Evolutionary conservation across 768 basidiomycete genomes (phyloP).

Genomic region (Sutorius australiensis): DNA sequence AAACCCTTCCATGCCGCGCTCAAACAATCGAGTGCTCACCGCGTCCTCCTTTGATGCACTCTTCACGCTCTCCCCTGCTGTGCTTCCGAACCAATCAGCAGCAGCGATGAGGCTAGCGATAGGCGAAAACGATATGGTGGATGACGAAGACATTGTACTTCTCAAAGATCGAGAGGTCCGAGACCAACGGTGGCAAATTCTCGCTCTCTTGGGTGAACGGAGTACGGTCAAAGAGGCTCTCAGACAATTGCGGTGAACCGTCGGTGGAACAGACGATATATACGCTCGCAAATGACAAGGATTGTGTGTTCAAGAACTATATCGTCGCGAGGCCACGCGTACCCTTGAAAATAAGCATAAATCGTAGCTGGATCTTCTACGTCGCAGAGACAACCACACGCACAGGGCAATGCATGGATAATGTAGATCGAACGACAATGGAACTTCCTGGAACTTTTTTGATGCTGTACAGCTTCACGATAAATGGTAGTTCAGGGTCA

Average conservation of each 20-base stretch:
- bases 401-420: neutral
- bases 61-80: constrained; percentile 71
- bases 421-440: neutral
- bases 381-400: neutral
- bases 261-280: neutral
- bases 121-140: constrained; percentile 45
- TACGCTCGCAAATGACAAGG: neutral
- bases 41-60: constrained; percentile 72
- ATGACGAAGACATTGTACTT: constrained; percentile 47
- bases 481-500: neutral
- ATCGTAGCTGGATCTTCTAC: neutral
- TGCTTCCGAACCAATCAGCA: constrained; percentile 76
- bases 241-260: constrained; percentile 34
- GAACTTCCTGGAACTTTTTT: neutral
- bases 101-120: constrained; percentile 67
- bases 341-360: neutral
- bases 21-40: constrained; percentile 48
- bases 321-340: neutral
- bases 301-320: neutral
- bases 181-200: constrained; percentile 73
- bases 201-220: constrained; percentile 69
- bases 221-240: constrained; percentile 66
- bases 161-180: constrained; percentile 62
- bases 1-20: constrained; percentile 47
- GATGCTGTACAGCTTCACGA: neutral